Base-by-base conservation (phyloP, 441 rosid genomes). In the Geranium incanum region DNA sequence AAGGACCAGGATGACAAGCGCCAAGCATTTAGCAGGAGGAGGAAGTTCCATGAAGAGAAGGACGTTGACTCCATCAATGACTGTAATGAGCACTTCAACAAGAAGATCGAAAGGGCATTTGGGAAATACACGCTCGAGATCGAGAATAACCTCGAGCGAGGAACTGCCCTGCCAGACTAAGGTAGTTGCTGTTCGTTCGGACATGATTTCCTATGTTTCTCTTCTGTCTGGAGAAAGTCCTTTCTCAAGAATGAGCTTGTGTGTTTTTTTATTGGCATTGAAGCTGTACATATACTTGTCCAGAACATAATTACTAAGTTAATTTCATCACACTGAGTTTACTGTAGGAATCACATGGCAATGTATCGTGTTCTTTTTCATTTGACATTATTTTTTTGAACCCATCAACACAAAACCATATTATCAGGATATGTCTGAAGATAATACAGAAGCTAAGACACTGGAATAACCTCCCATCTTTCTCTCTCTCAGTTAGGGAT, bases 21-120 rank as follows among this genome's bases (percentile, higher is more conserved):
- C 76, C 43, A 72, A 0, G 89, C 96, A 28, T 95, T 89, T 78
- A 88, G 97, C 82, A 81, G 97, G 82, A 88, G 93, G 80, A 88
- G 97, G 71, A 89, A 73, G 80, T 92, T 88, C 81, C 85, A 84
- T 36, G 97, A 90, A 65, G 99, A 95, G 79, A 95, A 95, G 79
- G 99, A 92, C 76, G 79, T 92, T 2, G 99, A 92, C 84, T 92
- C 98, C 0, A 95, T 95, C 87, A 92, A 95, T 74, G 98, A 92
- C 77, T 87, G 92, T 23, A 95, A 95, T 77, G 98, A 92, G 83
- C 98, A 89, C 77, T 93, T 93, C 89, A 93, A 93, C 87, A 91
- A 91, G 84, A 93, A 93, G 84, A 93, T 93, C 33, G 96, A 91
- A 72, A 82, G 96, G 37, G 97, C 95, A 12, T 93, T 93, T 74